Evolutionary conservation across 1,284 basidiomycete species (phyloP).

Genomic region (Microbotryum silenes-acaulis): DNA sequence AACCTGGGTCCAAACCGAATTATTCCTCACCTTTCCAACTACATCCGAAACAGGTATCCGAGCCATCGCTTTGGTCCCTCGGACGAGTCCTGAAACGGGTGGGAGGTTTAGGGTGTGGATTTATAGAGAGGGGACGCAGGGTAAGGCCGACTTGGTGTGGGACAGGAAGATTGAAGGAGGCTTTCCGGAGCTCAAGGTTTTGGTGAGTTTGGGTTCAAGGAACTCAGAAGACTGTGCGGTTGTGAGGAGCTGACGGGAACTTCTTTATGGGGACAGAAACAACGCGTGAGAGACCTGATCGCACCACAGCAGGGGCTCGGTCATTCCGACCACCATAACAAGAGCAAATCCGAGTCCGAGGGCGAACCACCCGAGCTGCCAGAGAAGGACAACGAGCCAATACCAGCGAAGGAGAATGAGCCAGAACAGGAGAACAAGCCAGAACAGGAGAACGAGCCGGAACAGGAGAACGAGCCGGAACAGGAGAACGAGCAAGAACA

Average conservation of each 20-base stretch:
- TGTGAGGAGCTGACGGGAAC: neutral
- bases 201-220: slow-evolving; percentile 49
- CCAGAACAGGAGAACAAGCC: neutral
- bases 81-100: slow-evolving; percentile 68
- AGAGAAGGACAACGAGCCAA: neutral
- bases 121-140: slow-evolving; percentile 33
- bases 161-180: slow-evolving; percentile 59
- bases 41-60: slow-evolving; percentile 46
- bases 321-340: slow-evolving; percentile 58
- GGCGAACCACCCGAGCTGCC: neutral
- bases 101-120: slow-evolving; percentile 86
- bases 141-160: slow-evolving; percentile 36
- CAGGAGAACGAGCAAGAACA: neutral
- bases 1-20: slow-evolving; percentile 76
- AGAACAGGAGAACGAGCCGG: neutral
- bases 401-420: neutral
- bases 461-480: neutral
- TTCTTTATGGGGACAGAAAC: slow-evolving; percentile 54
- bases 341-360: neutral
- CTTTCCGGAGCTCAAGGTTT: slow-evolving; percentile 78
- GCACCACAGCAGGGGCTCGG: slow-evolving; percentile 70
- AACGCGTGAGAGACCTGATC: slow-evolving; percentile 69
- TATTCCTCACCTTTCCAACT: slow-evolving; percentile 72
- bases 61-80: slow-evolving; percentile 62
- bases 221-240: too few species aligned